Percentiles rank a stretch among this genome's conserved stretches.
Evolutionary conservation across 371 early-diverging fungal genomes (phyloP).

Genomic region (Nematocida sp.): DNA sequence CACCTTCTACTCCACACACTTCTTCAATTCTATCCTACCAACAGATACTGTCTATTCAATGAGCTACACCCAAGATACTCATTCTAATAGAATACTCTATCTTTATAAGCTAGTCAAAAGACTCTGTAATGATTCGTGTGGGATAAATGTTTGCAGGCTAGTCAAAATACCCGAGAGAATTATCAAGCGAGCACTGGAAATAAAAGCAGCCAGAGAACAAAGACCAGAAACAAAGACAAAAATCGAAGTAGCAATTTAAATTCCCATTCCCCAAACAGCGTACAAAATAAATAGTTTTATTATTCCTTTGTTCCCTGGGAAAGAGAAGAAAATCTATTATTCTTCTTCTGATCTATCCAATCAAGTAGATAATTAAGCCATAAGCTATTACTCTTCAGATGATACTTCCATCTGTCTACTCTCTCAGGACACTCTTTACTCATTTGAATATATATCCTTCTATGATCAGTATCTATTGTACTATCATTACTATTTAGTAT

Average conservation of each 20-base stretch:
- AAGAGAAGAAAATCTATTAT: not conserved
- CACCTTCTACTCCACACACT: slow-evolving; percentile 89
- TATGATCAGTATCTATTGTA: slow-evolving; percentile 15
- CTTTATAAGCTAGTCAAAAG: slow-evolving; percentile 80
- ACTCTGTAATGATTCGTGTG: slow-evolving; percentile 73
- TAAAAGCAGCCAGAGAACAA: slow-evolving; percentile 33
- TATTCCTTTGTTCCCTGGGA: too few relatives aligned
- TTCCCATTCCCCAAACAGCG: too few relatives aligned
- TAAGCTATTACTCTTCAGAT: slow-evolving; percentile 13
- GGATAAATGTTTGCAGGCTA: slow-evolving; percentile 86
- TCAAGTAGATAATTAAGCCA: slow-evolving; percentile 37
- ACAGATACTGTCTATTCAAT: slow-evolving; percentile 63
- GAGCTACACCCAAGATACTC: slow-evolving; percentile 11
- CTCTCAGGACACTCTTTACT: slow-evolving; percentile 3
- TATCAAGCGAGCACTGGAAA: slow-evolving; percentile 53
- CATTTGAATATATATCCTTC: slow-evolving; percentile 24
- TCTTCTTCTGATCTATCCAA: slow-evolving; percentile 12
- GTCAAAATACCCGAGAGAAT: slow-evolving; percentile 75
- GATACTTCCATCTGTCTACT: slow-evolving; percentile 19
- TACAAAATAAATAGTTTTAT: too few relatives aligned
- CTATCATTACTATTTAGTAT: slow-evolving; percentile 4
- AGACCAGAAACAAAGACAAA: not conserved
- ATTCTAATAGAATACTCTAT: slow-evolving; percentile 71
- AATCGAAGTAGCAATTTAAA: too few relatives aligned
- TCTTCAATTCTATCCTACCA: slow-evolving; percentile 77